Percentiles rank a stretch among this genome's conserved stretches.
phyloP scores from a whole-genome alignment of 2,329 filamentous ascomycete species.

The Diplodia seriata region DNA sequence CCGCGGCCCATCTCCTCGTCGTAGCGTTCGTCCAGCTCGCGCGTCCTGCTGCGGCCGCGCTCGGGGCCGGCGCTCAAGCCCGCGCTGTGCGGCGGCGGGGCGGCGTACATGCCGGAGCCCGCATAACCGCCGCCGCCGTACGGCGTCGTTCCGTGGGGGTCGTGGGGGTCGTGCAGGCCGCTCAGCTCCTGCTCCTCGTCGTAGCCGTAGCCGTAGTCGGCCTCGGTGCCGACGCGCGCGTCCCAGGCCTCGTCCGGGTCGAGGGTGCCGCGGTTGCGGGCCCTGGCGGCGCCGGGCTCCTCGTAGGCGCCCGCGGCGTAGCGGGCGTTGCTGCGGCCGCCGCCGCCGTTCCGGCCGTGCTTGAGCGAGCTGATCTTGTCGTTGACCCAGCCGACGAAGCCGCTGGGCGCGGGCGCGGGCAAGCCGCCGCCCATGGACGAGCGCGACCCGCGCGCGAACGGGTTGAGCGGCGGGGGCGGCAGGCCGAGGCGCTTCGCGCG shows the following conservation, averaged over 20 bases:
- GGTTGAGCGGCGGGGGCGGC: conserved; percentile 73
- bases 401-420: conserved; percentile 62
- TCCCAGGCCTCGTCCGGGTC: conserved; percentile 91
- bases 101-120: conserved; percentile 37
- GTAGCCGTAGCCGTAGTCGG: conserved; percentile 70
- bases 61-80: conserved; percentile 44
- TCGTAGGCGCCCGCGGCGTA: conserved; percentile 76
- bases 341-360: conserved; percentile 55
- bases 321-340: conserved; percentile 54
- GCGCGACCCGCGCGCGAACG: conserved; percentile 62
- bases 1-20: conserved; percentile 47
- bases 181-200: conserved; percentile 81
- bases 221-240: conserved; percentile 75
- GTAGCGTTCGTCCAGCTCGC: conserved; percentile 52
- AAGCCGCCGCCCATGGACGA: conserved; percentile 37
- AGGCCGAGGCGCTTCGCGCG: conserved; percentile 77
- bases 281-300: conserved; percentile 58
- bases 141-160: conserved; percentile 41
- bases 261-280: conserved; percentile 58
- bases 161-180: conserved; percentile 57
- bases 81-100: conserved; percentile 39
- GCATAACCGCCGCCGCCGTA: conserved; percentile 51
- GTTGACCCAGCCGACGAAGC: conserved; percentile 75
- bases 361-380: conserved; percentile 69
- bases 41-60: conserved; percentile 56